Evolutionary conservation across 768 basidiomycete genomes (phyloP).

Genomic region (Candolleomyces efflorescens): DNA sequence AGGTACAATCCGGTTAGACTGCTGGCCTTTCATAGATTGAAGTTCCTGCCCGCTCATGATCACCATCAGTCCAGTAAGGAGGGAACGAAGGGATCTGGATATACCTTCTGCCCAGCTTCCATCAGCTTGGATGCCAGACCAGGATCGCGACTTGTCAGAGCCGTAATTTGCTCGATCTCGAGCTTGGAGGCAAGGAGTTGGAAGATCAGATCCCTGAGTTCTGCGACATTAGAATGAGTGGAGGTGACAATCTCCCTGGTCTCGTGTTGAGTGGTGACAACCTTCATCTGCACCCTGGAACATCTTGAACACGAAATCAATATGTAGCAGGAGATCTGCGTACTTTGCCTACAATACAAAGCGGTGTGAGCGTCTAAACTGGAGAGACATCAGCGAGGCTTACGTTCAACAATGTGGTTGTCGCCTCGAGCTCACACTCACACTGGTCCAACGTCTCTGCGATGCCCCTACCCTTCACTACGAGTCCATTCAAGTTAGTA

Average conservation of each 20-base stretch:
- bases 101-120: conserved; percentile 48
- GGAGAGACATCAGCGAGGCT: conserved; percentile 6
- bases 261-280: conserved; percentile 21
- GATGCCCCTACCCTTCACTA: conserved; percentile 44
- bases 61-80: no score
- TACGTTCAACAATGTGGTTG: conserved; percentile 42
- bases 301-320: not conserved
- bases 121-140: conserved; percentile 43
- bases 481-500: not conserved
- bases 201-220: conserved; percentile 34
- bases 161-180: conserved; percentile 33
- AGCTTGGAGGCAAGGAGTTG: conserved; percentile 32
- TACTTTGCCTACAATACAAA: conserved; percentile 18
- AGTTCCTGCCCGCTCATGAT: not conserved
- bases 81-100: conserved; percentile 1
- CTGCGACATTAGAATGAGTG: conserved; percentile 6
- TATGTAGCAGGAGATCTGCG: conserved; percentile 2
- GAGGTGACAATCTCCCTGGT: conserved; percentile 19
- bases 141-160: conserved; percentile 38
- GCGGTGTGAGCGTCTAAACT: not conserved
- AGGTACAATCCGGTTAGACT: not conserved
- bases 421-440: conserved; percentile 35
- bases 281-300: not conserved
- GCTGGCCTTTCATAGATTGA: not conserved
- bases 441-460: conserved; percentile 41